Evolutionary conservation across 2,329 filamentous ascomycete genomes (phyloP).

Genomic region (Arthrobotrys sinensis): DNA sequence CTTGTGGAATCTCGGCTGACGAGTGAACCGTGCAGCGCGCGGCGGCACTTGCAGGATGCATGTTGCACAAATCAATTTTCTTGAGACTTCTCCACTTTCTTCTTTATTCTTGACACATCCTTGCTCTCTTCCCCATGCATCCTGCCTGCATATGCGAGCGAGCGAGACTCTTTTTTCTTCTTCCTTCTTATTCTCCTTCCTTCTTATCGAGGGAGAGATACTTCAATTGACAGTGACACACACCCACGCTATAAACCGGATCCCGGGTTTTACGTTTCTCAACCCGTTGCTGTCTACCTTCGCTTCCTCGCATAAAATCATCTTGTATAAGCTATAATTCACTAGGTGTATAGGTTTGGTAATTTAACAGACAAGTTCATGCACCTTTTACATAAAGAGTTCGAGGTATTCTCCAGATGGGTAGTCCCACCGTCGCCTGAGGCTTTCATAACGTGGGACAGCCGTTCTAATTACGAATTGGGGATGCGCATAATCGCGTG

Average conservation of each 20-base stretch:
- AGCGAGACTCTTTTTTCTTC: background rate
- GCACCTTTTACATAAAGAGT: slow-evolving; percentile 16
- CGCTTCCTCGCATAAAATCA: no score
- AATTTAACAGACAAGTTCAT: background rate
- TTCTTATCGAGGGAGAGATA: background rate
- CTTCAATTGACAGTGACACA: background rate
- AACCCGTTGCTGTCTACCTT: no score
- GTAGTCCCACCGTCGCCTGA: slow-evolving; percentile 7
- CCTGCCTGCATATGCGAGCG: slow-evolving; percentile 6
- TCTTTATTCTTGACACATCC: slow-evolving; percentile 12
- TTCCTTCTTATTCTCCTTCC: background rate
- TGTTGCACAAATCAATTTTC: slow-evolving; percentile 26
- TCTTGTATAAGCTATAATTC: background rate
- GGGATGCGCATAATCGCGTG: slow-evolving; percentile 2
- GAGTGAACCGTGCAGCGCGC: slow-evolving; percentile 16
- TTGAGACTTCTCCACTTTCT: slow-evolving; percentile 12
- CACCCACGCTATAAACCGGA: background rate
- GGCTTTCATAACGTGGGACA: slow-evolving; percentile 7
- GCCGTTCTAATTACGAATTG: background rate
- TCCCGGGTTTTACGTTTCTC: no score
- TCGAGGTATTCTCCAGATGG: background rate
- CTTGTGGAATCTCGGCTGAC: slow-evolving; percentile 31
- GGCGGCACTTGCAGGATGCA: slow-evolving; percentile 23
- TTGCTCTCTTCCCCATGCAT: background rate
- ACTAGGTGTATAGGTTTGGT: background rate